Base-by-base conservation (phyloP, 305 asterid genomes). In the Fraxinus angustifolia region DNA sequence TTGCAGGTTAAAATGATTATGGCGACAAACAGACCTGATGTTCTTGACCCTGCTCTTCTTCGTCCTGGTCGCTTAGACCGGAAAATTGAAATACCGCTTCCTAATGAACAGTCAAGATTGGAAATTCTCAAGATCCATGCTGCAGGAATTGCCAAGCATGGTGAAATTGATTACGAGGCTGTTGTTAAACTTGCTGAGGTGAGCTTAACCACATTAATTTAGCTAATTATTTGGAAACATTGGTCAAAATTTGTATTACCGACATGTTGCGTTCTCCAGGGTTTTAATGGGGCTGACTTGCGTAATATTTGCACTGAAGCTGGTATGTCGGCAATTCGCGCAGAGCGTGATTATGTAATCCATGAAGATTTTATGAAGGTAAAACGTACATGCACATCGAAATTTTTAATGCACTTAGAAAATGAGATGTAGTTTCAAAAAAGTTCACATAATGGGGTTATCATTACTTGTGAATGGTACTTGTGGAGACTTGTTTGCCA, bases 361-460 rank as follows among this genome's bases (percentile, higher is more conserved):
- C 99, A 94, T 83, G 99, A 95, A 90, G 99, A 95, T 90, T 95
- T 93, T 84, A 93, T 95, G 99, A 92, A 94, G 97, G 97, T 94
- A 90, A 14, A 67, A 23, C 26, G 50, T 58, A 17, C 74, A 21
- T 71, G 31, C 38, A n/a, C 26, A 21, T 21, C 5, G 42, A 31
- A 76, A 48, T 76, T 30, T 30, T 30, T 50, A 40, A 42, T 3
- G 58, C 8, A 31, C 10, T 26, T 42, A 28, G 60, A 17, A 33
- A 21, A 12, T 21, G 6, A 14, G 60, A 80, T 3, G 38, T 5
- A 68, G 42, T 12, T 12, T 11, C 36, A 28, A 68, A 68, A 68
- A 3, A 10, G 16, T 14, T 68, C 30, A 5, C 74, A 12, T 30
- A 68, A 30, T 31, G 23, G 38, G 74, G 19, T 8, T 68, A 68